Evolutionary conservation across 495 filamentous ascomycete genomes (phyloP), one percentile per base, ranked within the genome.

Genomic region (Penicillium samsonianum): DNA sequence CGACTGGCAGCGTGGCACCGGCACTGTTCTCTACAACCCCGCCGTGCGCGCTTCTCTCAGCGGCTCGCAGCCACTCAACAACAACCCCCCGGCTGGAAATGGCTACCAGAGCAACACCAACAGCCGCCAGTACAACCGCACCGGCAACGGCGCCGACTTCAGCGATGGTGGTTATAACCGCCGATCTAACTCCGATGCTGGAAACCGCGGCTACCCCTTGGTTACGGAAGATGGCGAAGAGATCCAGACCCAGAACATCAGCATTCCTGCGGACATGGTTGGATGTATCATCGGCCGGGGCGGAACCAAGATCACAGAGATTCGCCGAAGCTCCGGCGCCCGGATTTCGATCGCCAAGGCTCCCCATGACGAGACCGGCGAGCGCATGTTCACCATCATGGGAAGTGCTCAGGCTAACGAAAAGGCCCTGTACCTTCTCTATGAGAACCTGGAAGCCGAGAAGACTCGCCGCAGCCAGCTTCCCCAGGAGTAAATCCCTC

Each of bases 341-440:
- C 88, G 92, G 61, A 98, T 98, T 77, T 96, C 91, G 56, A 98
- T 98, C 71, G 94, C 94, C 62, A 98, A 98, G 81, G 90, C 91
- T 22, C 91, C 95, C 31, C 94, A 98, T 65, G 94, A 98, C 63
- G 95, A 98, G 54, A 92, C 91, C 45, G 94, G 94, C 51, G 94
- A 98, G 82, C 86, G 94, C 66, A 98, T 98, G 94, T 98, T 98
- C 79, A 98, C 94, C 60, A 97, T 98, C 70, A 96, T 95, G 83
- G 94, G 94, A 57, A 95, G 90, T 55, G 85, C 87, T 23, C 83
- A 83, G 73, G 89, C 89, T 59, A 98, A 98, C 67, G 94, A 98
- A 78, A 92, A 91, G 62, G 94, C 94, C 16, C 81, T 98, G 9
- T 98, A 93, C 72, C 84, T 98, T 35, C 83, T 98, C 48, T 98